Evolutionary conservation across 768 basidiomycete genomes (phyloP), one percentile per base, ranked within the genome.

Genomic region (Cystofilobasidium macerans): DNA sequence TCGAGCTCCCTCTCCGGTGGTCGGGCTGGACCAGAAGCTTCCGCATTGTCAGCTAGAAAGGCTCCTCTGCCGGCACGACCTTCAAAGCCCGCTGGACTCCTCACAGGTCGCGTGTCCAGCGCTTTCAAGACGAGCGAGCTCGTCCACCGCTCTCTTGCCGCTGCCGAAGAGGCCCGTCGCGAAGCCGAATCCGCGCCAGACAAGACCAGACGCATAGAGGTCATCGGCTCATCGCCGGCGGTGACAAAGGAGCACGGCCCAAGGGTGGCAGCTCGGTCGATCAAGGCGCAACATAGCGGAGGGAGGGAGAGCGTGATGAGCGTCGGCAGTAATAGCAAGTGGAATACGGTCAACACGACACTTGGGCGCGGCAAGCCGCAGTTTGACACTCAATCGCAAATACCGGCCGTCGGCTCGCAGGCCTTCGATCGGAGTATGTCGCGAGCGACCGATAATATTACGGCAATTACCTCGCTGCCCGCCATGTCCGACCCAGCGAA

Each of bases 211-310:
- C 51, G 51, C 28, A 14, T 54, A 26, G 51, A 54, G 51, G 51
- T 54, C 51, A 54, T 54, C 30, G 51, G 51, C 18, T 54, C 51
- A 2, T 54, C 51, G 51, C 32, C 51, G 51, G 28, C 51, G n/a
- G n/a, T n/a, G 51, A 30, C 51, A 7, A 54, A 54, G 30, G 51
- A 54, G 14, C 51, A 30, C 26, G 51, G 51, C 4, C 30, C 51
- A 12, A 14, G 28, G 2, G 3, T 13, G 16, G 13, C 42, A 20
- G 5, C 42, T 38, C 8, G 36, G 14, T 7, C 8, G 3, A 20
- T 42, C 42, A 42, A 14, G 42, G 22, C 42, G 42, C 42, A 42
- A 4, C 42, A 42, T 20, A 42, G 42, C 42, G 42, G 42, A 13
- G 30, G 18, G 9, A 11, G 30, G 4, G 30, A 22, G 14, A 32